These are phyloP conservation scores for Cornus suecica DNA, from an alignment of 148 eudicot species.

Conservation along the genomic window DNA sequence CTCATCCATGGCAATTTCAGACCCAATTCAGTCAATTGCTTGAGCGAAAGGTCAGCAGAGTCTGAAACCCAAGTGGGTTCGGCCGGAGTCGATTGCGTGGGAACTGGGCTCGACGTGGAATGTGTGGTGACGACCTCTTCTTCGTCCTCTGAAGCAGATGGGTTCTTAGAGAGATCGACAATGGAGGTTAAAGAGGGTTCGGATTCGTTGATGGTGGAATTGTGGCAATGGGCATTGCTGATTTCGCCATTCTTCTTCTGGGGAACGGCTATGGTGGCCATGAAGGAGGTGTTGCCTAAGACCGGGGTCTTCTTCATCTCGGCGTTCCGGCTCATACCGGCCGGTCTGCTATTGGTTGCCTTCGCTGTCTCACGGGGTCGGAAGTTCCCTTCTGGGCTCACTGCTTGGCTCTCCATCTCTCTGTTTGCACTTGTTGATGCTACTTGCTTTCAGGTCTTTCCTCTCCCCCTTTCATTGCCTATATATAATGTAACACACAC, in stretches of 20 bases:
- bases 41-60: not conserved
- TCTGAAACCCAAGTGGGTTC: not conserved
- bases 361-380: slow-evolving; percentile 64
- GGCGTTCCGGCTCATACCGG: slow-evolving; percentile 74
- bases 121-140: not conserved
- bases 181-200: not conserved
- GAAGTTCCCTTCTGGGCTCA: slow-evolving; percentile 65
- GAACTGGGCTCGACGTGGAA: slow-evolving; percentile 11
- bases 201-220: slow-evolving; percentile 9
- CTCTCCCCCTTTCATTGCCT: not conserved
- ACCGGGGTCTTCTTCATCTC: slow-evolving; percentile 78
- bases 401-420: slow-evolving; percentile 78
- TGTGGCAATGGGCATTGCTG: slow-evolving; percentile 72
- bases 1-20: not conserved
- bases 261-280: slow-evolving; percentile 99
- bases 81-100: slow-evolving; percentile 1
- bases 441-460: slow-evolving; percentile 78
- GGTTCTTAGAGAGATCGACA: not conserved
- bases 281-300: slow-evolving; percentile 90
- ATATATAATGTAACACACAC: no score
- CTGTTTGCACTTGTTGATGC: slow-evolving; percentile 87
- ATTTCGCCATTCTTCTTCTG: slow-evolving; percentile 96
- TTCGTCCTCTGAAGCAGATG: not conserved
- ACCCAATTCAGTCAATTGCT: not conserved
- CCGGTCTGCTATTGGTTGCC: slow-evolving; percentile 70